These are phyloP conservation scores for Aspergillus diversus DNA, from an alignment of 495 filamentous ascomycete genomes.

Conservation along the genomic window DNA sequence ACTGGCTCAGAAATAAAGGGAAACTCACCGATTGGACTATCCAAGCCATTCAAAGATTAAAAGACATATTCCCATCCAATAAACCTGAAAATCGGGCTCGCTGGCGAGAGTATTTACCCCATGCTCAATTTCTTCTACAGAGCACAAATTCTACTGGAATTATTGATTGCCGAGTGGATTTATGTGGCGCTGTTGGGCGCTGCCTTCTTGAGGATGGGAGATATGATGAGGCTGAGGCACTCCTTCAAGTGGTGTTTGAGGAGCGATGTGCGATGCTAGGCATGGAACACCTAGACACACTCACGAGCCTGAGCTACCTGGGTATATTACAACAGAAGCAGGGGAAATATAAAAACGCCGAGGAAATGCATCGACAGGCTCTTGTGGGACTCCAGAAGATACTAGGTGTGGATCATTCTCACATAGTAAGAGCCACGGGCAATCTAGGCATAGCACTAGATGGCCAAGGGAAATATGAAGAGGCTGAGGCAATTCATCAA, in stretches of 20 bases:
- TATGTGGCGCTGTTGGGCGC: neutral
- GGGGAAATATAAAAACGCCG: neutral
- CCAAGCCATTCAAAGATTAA: conserved; percentile 9
- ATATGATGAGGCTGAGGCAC: neutral
- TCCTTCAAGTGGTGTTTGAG: neutral
- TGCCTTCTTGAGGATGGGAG: neutral
- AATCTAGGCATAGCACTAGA: neutral
- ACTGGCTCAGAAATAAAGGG: conserved; percentile 21
- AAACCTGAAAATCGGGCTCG: conserved; percentile 27
- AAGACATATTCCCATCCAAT: conserved; percentile 25
- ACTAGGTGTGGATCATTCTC: conserved; percentile 2
- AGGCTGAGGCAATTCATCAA: neutral
- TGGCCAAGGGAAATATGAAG: neutral
- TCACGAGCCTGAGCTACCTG: too few relatives aligned
- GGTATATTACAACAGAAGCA: neutral
- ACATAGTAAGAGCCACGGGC: neutral
- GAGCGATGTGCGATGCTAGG: neutral
- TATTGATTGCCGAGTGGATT: too few relatives aligned
- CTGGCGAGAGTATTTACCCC: conserved; percentile 35
- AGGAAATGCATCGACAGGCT: neutral
- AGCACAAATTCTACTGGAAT: neutral
- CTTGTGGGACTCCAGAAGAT: conserved; percentile 4
- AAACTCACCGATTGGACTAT: conserved; percentile 10
- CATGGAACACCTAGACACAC: too few relatives aligned
- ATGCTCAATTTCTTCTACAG: conserved; percentile 21